Evolutionary conservation across 2,329 filamentous ascomycete species (phyloP), one percentile per base, ranked within the genome.

Genomic region (Thielaviopsis populi): DNA sequence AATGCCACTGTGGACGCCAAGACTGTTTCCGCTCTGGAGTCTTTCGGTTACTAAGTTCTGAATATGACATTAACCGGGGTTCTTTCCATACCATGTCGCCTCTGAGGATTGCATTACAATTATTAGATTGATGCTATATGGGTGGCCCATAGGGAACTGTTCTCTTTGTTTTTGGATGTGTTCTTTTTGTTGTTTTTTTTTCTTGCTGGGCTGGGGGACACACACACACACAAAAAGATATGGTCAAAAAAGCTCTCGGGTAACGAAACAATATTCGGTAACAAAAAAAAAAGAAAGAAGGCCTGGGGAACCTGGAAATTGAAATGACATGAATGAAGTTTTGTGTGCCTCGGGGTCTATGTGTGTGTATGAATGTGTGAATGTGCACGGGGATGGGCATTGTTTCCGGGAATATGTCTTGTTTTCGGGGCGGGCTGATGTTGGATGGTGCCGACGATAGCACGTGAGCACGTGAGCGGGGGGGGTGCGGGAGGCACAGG

Each of bases 21-120:
- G 85, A 89, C 87, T 77, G 84, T 86, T 79, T 82, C 87, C 82
- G 86, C 94, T 79, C 87, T 97, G 76, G 88, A 88, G 80, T 80
- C 86, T 74, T 90, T 83, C 80, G 92, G 91, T 78, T 96, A 95
- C 86, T 97, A 96, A 66, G 59, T 64, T 66, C 33, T 46, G 56
- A 62, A 60, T 66, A 63, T 63, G 60, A 61, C 48, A 48, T 66
- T 63, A 48, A 60, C 56, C 50, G 48, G 48, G 41, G 63, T 33
- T 61, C 17, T 58, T 48, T 61, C 53, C 24, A 37, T 50, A 5
- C 46, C 46, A 56, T 62, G 53, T 61, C 40, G 59, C 59, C 54
- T 63, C 60, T 63, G 37, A 61, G 37, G 41, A 59, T 58, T 65
- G 54, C 59, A 62, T 65, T 50, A 61, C 42, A 61, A 19, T 50